These are phyloP conservation scores for Chlorella sorokiniana DNA, from an alignment of 139 green algal species.

Conservation along the genomic window DNA sequence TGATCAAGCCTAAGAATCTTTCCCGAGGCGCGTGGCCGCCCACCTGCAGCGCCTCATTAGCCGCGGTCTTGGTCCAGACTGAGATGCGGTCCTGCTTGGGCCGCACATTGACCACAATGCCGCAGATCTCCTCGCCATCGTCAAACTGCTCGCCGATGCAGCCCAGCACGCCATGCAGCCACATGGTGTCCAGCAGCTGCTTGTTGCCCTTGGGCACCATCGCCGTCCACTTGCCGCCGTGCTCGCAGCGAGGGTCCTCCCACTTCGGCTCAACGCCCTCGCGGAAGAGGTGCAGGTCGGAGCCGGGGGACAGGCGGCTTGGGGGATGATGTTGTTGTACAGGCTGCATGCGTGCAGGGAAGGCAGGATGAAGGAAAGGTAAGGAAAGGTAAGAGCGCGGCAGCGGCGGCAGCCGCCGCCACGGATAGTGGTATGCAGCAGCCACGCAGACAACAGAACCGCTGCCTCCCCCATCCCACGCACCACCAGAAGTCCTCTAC, in stretches of 20 bases:
- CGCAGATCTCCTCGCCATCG: conserved; percentile 95
- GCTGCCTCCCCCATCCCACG: conserved; percentile 22
- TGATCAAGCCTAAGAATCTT: too few species aligned
- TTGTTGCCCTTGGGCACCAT: conserved; percentile 67
- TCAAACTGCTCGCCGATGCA: conserved; percentile 98
- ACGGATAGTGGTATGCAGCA: too few species aligned
- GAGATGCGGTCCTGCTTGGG: conserved; percentile 86
- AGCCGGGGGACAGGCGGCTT: conserved; percentile 77
- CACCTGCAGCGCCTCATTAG: conserved; percentile 86
- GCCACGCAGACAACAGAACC: not conserved
- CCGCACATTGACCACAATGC: conserved; percentile 93
- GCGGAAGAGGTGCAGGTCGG: conserved; percentile 97
- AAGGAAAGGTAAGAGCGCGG: not conserved
- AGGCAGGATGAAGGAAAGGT: not conserved
- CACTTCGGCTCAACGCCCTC: conserved; percentile 98
- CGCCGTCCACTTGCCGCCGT: conserved; percentile 93
- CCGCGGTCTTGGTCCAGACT: conserved; percentile 94
- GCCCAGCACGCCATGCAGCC: conserved; percentile 94
- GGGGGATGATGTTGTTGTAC: conserved; percentile 99
- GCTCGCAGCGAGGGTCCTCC: conserved; percentile 92
- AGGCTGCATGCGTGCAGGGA: conserved; percentile 69
- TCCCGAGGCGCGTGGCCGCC: not conserved
- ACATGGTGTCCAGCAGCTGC: conserved; percentile 86
- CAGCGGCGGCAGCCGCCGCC: not conserved
- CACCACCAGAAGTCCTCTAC: conserved; percentile 99